Percentiles rank a stretch among this genome's conserved stretches.
Evolutionary conservation across 495 filamentous ascomycete species (phyloP).

Genomic region (Podospora comata): DNA sequence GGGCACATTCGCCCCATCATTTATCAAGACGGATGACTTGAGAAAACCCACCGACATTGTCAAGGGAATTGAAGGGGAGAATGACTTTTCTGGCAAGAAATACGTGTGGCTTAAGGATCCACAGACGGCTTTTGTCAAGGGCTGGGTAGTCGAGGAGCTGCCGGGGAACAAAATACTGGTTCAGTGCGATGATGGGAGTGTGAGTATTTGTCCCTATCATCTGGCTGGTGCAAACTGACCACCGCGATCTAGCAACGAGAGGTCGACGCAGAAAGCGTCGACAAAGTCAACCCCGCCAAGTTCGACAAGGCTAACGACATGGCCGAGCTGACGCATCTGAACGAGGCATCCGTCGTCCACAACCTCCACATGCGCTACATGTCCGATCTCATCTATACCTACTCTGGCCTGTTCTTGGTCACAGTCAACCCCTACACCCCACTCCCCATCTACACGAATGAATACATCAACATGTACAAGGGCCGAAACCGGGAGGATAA

Average conservation of each 20-base stretch:
- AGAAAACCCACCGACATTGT: slow-evolving; percentile 64
- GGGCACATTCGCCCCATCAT: slow-evolving; percentile 89
- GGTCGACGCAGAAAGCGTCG: slow-evolving; percentile 77
- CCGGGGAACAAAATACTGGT: slow-evolving; percentile 67
- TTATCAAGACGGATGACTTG: slow-evolving; percentile 82
- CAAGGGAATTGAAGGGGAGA: slow-evolving; percentile 82
- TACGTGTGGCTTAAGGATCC: slow-evolving; percentile 96
- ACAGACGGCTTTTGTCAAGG: slow-evolving; percentile 82
- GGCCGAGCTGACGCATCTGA: slow-evolving; percentile 96
- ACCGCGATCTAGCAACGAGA: slow-evolving; percentile 67
- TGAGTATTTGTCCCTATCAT: slow-evolving; percentile 42
- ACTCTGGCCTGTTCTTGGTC: slow-evolving; percentile 95
- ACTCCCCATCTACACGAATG: slow-evolving; percentile 91
- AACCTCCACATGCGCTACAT: slow-evolving; percentile 93
- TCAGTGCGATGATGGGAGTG: slow-evolving; percentile 90
- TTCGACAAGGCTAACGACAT: slow-evolving; percentile 99
- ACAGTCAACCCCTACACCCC: slow-evolving; percentile 96
- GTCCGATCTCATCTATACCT: slow-evolving; percentile 96
- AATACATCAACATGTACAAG: slow-evolving; percentile 96
- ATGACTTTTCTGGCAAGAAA: slow-evolving; percentile 97
- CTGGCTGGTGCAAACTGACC: not conserved
- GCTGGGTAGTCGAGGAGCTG: slow-evolving; percentile 82
- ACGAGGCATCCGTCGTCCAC: slow-evolving; percentile 96
- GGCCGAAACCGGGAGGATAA: slow-evolving; percentile 86
- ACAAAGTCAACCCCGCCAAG: slow-evolving; percentile 98